A percentile compares a stretch with the other conserved stretches of the same genome.
These are phyloP conservation scores for Cladosporium sp. DNA, from an alignment of 2,329 filamentous ascomycete genomes.

Conservation along the genomic window DNA sequence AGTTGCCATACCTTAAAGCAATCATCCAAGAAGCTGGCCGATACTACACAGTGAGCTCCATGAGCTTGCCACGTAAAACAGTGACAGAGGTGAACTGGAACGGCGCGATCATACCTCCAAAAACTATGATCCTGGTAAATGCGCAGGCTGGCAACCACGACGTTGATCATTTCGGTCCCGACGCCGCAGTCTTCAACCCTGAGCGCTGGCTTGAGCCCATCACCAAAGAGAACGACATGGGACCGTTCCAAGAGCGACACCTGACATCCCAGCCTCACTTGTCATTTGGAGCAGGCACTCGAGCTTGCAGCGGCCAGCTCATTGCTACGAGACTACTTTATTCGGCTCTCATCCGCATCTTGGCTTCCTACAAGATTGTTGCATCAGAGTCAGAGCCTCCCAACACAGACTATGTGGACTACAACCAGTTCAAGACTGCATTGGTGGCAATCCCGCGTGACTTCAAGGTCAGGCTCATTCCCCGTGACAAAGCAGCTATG, in stretches of 20 bases:
- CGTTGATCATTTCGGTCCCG: slow-evolving; percentile 46
- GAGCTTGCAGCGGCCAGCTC: slow-evolving; percentile 49
- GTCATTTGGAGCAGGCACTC: slow-evolving; percentile 51
- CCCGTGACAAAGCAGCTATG: slow-evolving; percentile 41
- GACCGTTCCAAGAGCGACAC: slow-evolving; percentile 22
- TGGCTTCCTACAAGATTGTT: slow-evolving; percentile 49
- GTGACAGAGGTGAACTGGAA: slow-evolving; percentile 50
- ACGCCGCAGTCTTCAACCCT: slow-evolving; percentile 46
- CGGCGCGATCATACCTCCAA: slow-evolving; percentile 47
- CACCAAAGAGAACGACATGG: slow-evolving; percentile 27
- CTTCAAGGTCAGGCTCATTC: slow-evolving; percentile 55
- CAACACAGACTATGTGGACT: slow-evolving; percentile 60
- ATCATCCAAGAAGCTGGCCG: slow-evolving; percentile 52
- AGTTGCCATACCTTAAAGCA: slow-evolving; percentile 44
- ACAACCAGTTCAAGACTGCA: slow-evolving; percentile 57
- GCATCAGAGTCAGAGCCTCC: slow-evolving; percentile 48
- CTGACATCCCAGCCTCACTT: slow-evolving; percentile 33
- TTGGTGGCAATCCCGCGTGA: slow-evolving; percentile 57
- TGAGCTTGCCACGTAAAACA: slow-evolving; percentile 51
- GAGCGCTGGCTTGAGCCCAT: slow-evolving; percentile 45
- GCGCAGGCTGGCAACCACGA: slow-evolving; percentile 54
- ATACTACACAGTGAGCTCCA: slow-evolving; percentile 52
- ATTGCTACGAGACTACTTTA: slow-evolving; percentile 51
- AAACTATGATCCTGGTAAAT: slow-evolving; percentile 54
- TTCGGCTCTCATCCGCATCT: slow-evolving; percentile 45